These are phyloP conservation scores for Selaginella tamariscina DNA, from an alignment of 75 land plant genomes.

Conservation along the genomic window DNA sequence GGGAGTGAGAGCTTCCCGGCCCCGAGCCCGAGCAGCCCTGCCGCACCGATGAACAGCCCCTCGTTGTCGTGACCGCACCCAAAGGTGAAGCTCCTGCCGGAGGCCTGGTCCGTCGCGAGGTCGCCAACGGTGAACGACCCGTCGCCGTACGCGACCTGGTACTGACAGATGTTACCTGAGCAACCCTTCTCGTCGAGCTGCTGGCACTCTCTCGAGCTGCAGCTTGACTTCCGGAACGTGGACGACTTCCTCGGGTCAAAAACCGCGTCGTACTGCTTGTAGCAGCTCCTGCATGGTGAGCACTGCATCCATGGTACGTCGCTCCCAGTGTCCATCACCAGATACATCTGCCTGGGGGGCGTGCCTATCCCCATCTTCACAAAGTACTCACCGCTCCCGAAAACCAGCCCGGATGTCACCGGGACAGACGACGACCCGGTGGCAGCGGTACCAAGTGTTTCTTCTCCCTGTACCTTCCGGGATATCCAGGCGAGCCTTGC, in stretches of 20 bases:
- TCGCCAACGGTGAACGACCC: conserved; percentile 68
- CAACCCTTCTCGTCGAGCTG: conserved; percentile 44
- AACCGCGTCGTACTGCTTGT: conserved; percentile 2
- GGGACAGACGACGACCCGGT: neutral
- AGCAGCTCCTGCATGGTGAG: conserved; percentile 2
- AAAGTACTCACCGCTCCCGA: conserved; percentile 4
- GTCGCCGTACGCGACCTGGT: conserved; percentile 73
- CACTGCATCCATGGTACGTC: conserved; percentile 4
- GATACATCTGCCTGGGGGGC: neutral
- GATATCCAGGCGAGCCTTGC: no score
- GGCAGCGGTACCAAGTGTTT: no score
- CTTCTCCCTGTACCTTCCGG: no score
- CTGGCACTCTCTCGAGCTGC: conserved; percentile 19
- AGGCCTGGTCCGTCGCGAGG: conserved; percentile 36
- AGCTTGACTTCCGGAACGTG: neutral
- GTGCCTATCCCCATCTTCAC: neutral
- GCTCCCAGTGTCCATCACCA: conserved; percentile 9
- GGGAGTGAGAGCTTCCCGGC: conserved; percentile 40
- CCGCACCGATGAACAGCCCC: conserved; percentile 48
- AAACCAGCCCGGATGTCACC: neutral
- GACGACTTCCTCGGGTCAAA: conserved; percentile 1
- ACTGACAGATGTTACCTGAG: conserved; percentile 29
- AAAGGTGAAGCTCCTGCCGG: conserved; percentile 30
- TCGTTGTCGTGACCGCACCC: conserved; percentile 81
- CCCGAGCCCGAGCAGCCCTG: conserved; percentile 67